phyloP scores from a whole-genome alignment of 495 filamentous ascomycete genomes.

The Polyplosphaeria fusca region DNA sequence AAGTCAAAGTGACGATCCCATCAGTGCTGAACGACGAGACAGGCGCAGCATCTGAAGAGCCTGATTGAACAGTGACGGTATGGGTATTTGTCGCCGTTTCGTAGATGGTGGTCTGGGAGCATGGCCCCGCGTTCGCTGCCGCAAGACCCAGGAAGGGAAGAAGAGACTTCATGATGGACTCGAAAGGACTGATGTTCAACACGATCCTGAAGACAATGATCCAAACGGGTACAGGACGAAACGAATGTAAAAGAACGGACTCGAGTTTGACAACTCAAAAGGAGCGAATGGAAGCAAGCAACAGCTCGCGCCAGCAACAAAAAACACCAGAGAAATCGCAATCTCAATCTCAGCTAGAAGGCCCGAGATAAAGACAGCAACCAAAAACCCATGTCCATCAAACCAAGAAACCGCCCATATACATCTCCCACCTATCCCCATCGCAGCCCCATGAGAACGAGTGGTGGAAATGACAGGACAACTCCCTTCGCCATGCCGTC shows the following conservation, averaged over 20 bases:
- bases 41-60: not conserved
- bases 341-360: no score
- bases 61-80: constrained; percentile 9
- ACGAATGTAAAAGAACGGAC: constrained; percentile 6
- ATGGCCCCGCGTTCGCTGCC: not conserved
- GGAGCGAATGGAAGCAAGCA: constrained; percentile 27
- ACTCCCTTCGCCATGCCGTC: no score
- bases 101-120: constrained; percentile 1
- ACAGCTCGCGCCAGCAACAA: no score
- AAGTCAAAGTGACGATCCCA: constrained; percentile 5
- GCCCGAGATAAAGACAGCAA: no score
- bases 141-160: constrained; percentile 22
- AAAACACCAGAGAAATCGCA: no score
- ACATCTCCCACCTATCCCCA: no score
- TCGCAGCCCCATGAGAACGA: no score
- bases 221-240: no score
- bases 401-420: no score
- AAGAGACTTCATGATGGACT: constrained; percentile 26
- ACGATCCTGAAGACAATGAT: not conserved
- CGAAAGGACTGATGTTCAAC: constrained; percentile 7
- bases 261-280: constrained; percentile 23
- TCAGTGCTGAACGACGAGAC: not conserved
- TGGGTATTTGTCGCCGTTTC: constrained; percentile 8
- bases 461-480: no score
- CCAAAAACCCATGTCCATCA: no score